These are phyloP conservation scores for Metarhizium sp. DNA, from an alignment of 2,329 filamentous ascomycete species.

Conservation along the genomic window DNA sequence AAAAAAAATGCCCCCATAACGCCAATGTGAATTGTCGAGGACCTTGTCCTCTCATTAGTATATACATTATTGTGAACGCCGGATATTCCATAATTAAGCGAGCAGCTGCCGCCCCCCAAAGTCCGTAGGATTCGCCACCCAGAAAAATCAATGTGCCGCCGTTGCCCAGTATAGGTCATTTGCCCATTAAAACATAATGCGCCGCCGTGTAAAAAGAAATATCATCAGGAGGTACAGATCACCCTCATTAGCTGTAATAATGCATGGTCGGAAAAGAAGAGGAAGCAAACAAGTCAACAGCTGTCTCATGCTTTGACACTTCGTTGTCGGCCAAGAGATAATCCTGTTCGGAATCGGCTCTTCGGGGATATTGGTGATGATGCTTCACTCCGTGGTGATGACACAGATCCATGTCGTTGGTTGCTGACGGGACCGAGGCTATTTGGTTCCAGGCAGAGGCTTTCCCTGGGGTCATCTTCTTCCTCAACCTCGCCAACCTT, in stretches of 20 bases:
- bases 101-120: not conserved
- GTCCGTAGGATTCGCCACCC: not conserved
- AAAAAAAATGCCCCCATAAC: not conserved
- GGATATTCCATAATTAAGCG: not conserved
- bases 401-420: conserved; percentile 27
- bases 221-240: not conserved
- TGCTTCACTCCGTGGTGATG: conserved; percentile 13
- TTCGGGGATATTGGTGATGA: conserved; percentile 17
- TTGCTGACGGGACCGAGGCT: conserved; percentile 28
- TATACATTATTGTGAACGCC: not conserved
- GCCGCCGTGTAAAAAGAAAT: conserved; percentile 4
- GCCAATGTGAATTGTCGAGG: not conserved
- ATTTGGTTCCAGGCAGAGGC: conserved; percentile 13
- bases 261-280: not conserved
- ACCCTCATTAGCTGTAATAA: not conserved
- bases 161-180: not conserved
- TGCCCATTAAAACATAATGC: conserved; percentile 1
- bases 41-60: not conserved
- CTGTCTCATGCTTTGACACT: conserved; percentile 27
- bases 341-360: conserved; percentile 24
- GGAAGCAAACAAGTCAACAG: not conserved
- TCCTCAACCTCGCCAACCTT: conserved; percentile 24
- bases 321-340: conserved; percentile 27
- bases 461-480: conserved; percentile 12
- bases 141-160: not conserved